phyloP scores from a whole-genome alignment of 495 filamentous ascomycete genomes.

The Lindgomyces ingoldianus region DNA sequence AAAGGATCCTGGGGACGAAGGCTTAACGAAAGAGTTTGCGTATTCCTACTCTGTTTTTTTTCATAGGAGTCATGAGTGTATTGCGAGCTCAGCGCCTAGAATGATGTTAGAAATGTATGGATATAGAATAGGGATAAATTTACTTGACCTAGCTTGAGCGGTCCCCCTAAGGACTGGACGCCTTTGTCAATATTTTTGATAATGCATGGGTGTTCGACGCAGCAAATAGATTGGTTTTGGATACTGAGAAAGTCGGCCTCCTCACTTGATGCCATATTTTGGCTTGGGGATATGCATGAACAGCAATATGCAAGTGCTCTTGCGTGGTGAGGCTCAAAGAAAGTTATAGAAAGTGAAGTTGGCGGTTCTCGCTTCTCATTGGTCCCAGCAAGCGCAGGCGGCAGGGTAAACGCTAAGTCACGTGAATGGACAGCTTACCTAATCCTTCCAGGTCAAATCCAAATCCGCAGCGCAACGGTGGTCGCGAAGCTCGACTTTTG shows the following conservation, averaged over 20 bases:
- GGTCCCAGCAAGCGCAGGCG: no score
- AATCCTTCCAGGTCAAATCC: neutral
- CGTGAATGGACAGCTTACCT: no score
- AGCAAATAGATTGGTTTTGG: conserved; percentile 55
- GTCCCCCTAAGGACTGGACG: conserved; percentile 73
- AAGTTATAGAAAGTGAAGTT: no score
- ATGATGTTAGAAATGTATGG: neutral
- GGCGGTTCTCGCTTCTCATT: no score
- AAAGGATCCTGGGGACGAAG: conserved; percentile 77
- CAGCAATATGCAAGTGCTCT: no score
- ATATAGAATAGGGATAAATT: conserved; percentile 25
- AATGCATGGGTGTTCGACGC: conserved; percentile 85
- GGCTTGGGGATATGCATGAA: no score
- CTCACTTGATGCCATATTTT: neutral
- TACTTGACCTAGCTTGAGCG: conserved; percentile 66
- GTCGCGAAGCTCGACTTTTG: neutral
- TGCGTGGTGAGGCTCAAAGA: no score
- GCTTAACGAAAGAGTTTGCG: conserved; percentile 57
- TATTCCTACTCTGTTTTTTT: neutral
- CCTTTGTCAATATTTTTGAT: conserved; percentile 80
- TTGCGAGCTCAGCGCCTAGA: conserved; percentile 9
- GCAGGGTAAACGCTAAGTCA: no score
- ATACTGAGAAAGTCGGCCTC: neutral
- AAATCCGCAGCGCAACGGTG: neutral
- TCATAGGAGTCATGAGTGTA: neutral